Percentiles rank a stretch among this genome's conserved stretches.
Conservation (phyloP, 73 alveolate genomes). For the Tetrahymena borealis region DNA sequence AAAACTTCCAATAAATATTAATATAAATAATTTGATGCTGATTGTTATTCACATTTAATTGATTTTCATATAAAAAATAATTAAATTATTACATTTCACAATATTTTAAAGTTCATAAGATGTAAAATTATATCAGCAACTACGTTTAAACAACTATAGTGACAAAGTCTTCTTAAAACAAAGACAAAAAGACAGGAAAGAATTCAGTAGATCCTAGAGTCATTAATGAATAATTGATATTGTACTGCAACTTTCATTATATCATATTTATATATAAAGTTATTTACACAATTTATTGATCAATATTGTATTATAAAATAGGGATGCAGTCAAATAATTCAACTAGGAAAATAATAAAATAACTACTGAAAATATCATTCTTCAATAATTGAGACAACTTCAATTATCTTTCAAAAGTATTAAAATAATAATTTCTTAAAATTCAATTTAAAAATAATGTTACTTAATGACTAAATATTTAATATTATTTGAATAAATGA, state of each 20-base stretch:
- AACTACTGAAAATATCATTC: conserved; percentile 13
- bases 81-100: background rate
- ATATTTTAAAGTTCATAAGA: background rate
- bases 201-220: background rate
- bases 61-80: background rate
- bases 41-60: background rate
- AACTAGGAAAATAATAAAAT: conserved; percentile 28
- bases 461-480: background rate
- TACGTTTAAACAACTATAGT: background rate
- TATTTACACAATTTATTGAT: too few species aligned
- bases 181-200: background rate
- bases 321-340: conserved; percentile 28
- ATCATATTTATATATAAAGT: too few species aligned
- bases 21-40: background rate
- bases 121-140: background rate
- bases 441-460: too few species aligned
- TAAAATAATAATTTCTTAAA: too few species aligned
- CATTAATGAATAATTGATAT: background rate
- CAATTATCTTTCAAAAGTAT: conserved; percentile 37
- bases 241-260: too few species aligned
- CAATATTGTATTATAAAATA: background rate
- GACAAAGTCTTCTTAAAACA: background rate
- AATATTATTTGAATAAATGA: background rate
- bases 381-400: conserved; percentile 11
- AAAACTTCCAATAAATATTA: background rate